Conservation (phyloP, 305 asterid genomes). For the Salvia sclarea region DNA sequence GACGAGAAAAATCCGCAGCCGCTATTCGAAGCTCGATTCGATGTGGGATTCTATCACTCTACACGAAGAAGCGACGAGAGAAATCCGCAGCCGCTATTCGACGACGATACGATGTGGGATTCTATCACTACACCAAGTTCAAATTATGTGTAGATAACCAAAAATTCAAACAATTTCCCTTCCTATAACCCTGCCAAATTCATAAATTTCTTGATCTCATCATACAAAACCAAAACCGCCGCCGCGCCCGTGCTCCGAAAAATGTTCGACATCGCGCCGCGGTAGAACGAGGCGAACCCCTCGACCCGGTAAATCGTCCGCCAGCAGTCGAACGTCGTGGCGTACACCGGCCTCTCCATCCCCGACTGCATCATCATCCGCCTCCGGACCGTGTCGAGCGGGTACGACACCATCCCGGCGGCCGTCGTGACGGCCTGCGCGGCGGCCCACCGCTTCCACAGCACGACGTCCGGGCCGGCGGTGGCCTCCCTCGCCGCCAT, state of each 20-base stretch:
- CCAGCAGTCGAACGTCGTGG: slow-evolving; percentile 81
- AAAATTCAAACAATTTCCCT: slow-evolving; percentile 3
- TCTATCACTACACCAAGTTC: slow-evolving; percentile 33
- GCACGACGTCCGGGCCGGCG: slow-evolving; percentile 50
- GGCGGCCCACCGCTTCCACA: slow-evolving; percentile 89
- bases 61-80: slow-evolving; percentile 9
- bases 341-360: slow-evolving; percentile 60
- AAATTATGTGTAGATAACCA: slow-evolving; percentile 6
- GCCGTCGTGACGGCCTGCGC: slow-evolving; percentile 94
- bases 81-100: neutral
- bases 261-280: slow-evolving; percentile 88
- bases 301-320: slow-evolving; percentile 64
- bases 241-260: slow-evolving; percentile 98
- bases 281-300: slow-evolving; percentile 82
- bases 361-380: slow-evolving; percentile 99
- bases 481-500: slow-evolving; percentile 49
- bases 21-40: neutral
- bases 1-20: neutral
- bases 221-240: slow-evolving; percentile 88
- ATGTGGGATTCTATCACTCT: slow-evolving; percentile 10
- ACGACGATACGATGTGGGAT: neutral
- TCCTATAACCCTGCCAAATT: slow-evolving; percentile 77
- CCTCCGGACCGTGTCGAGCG: slow-evolving; percentile 89
- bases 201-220: slow-evolving; percentile 87
- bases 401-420: slow-evolving; percentile 87